Percentiles rank a stretch among this genome's conserved stretches.
These are phyloP conservation scores for Umbelopsis vinacea DNA, from an alignment of 192 early-diverging fungal species.

Conservation along the genomic window DNA sequence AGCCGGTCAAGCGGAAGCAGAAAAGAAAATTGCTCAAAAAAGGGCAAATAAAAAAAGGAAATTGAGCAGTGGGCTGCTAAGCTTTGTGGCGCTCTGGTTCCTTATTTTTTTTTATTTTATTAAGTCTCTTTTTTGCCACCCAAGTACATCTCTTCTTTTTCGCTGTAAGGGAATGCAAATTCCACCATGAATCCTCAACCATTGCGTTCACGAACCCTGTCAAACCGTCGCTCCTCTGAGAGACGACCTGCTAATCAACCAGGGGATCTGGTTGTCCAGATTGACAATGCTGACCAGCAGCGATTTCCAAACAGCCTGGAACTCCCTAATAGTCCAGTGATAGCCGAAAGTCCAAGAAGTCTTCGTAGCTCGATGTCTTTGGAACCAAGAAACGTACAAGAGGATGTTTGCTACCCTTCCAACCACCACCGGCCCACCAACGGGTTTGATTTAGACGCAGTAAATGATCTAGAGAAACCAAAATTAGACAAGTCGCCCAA, in stretches of 20 bases:
- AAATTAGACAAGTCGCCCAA: background rate
- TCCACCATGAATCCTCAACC: background rate
- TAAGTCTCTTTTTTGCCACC: background rate
- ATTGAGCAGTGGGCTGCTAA: background rate
- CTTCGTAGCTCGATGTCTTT: background rate
- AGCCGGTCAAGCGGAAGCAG: background rate
- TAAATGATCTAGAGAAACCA: constrained; percentile 16
- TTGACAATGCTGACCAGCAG: background rate
- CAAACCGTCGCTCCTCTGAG: background rate
- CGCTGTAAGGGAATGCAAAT: background rate
- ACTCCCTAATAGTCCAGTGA: background rate
- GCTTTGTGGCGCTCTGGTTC: too few relatives aligned
- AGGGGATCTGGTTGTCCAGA: background rate
- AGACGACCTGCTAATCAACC: background rate
- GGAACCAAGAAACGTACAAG: constrained; percentile 12
- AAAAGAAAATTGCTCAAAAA: constrained; percentile 5
- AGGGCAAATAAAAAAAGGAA: background rate
- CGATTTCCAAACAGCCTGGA: constrained; percentile 12
- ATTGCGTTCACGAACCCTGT: background rate
- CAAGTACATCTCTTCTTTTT: background rate
- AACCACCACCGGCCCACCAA: background rate
- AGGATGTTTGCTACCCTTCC: constrained; percentile 9
- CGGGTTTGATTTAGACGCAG: background rate
- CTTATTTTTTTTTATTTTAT: background rate
- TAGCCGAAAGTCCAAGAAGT: background rate